Conservation (phyloP, 2,329 filamentous ascomycete species). For the Aureobasidium sp. region DNA sequence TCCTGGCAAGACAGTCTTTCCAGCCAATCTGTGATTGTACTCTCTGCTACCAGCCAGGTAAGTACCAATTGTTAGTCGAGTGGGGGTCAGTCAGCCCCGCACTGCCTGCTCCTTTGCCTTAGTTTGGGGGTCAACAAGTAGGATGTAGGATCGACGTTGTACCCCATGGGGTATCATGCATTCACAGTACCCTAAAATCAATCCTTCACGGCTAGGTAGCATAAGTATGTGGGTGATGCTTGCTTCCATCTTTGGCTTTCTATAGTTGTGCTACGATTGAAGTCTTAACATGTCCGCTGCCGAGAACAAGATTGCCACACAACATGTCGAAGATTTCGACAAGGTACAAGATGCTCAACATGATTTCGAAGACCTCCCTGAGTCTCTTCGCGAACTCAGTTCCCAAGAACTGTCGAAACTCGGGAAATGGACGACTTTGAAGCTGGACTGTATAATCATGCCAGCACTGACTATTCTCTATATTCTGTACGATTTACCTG, state of each 20-base stretch:
- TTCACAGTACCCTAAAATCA: background rate
- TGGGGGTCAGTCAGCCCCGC: constrained; percentile 3
- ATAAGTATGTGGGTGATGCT: background rate
- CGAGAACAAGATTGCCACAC: background rate
- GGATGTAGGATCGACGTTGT: background rate
- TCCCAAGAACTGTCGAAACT: background rate
- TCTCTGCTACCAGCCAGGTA: background rate
- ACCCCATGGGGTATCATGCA: constrained; percentile 1
- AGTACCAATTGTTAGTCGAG: background rate
- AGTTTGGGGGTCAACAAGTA: background rate
- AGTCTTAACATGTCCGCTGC: background rate
- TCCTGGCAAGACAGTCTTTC: background rate
- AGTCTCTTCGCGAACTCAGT: background rate
- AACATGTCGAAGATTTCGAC: constrained; percentile 4
- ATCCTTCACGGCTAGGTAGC: background rate
- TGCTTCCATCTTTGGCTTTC: background rate
- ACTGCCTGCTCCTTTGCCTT: background rate
- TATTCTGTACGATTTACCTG: background rate
- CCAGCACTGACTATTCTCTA: constrained; percentile 2
- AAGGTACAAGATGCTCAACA: background rate
- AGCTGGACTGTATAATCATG: constrained; percentile 5
- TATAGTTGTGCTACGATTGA: background rate
- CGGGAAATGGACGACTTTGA: constrained; percentile 4
- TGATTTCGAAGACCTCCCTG: constrained; percentile 1
- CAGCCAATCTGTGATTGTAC: background rate